phyloP scores from a whole-genome alignment of 495 filamentous ascomycete species.

The Geopyxis carbonaria region DNA sequence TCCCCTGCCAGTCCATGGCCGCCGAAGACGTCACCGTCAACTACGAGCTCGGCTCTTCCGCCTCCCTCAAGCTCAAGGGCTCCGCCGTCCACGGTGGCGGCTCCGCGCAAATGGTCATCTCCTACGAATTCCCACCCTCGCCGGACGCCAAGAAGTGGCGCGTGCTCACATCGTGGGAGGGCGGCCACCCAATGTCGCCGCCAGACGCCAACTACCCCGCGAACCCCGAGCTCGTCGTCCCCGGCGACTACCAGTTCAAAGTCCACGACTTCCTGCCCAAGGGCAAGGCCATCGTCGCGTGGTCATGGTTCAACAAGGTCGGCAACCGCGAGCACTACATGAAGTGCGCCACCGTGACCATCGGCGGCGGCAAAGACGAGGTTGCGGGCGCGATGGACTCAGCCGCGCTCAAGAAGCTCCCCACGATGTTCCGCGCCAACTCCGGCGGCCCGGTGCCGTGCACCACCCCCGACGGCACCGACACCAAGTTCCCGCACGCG shows the following conservation, averaged over 20 bases:
- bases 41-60: constrained; percentile 36
- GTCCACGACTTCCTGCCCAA: constrained; percentile 40
- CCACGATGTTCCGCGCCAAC: constrained; percentile 70
- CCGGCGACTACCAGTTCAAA: constrained; percentile 27
- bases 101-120: constrained; percentile 70
- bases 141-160: constrained; percentile 30
- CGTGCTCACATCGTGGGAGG: constrained; percentile 41
- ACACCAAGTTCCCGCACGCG: constrained; percentile 8
- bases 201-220: constrained; percentile 32
- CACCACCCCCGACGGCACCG: constrained; percentile 8
- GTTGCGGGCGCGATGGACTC: constrained; percentile 16
- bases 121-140: constrained; percentile 48
- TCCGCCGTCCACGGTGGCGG: constrained; percentile 67
- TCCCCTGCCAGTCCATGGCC: constrained; percentile 51
- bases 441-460: constrained; percentile 35
- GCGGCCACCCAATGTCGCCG: constrained; percentile 57
- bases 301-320: constrained; percentile 79
- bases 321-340: constrained; percentile 91
- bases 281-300: constrained; percentile 54
- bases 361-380: constrained; percentile 31
- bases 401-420: constrained; percentile 32
- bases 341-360: constrained; percentile 63
- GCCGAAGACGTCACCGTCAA: constrained; percentile 17
- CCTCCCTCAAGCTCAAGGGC: constrained; percentile 39
- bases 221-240: constrained; percentile 9